Evolutionary conservation across 805 yeast species (phyloP).

Genomic region (Kuraishia hungarica): DNA sequence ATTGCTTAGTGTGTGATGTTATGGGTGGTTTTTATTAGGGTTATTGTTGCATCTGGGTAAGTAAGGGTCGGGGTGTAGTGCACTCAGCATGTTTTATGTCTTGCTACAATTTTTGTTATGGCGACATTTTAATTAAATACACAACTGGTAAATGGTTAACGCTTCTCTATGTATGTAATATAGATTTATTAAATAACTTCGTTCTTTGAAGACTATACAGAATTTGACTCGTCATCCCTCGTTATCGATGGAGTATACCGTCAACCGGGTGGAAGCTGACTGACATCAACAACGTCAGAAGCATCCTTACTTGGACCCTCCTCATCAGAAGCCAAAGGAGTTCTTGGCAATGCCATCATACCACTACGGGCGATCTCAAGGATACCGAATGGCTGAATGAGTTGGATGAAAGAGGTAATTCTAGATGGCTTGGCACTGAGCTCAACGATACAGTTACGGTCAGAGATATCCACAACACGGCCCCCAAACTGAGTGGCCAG

Average conservation of each 20-base stretch:
- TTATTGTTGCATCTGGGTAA: too few species aligned
- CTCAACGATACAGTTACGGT: conserved; percentile 90
- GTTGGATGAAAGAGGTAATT: conserved; percentile 75
- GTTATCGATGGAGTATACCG: too few species aligned
- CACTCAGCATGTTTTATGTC: too few species aligned
- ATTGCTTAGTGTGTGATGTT: too few species aligned
- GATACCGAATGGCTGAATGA: conserved; percentile 92
- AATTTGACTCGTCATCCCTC: neutral
- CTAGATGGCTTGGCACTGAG: conserved; percentile 90
- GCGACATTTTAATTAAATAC: too few species aligned
- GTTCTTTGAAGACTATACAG: neutral
- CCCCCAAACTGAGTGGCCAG: conserved; percentile 89
- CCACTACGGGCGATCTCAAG: conserved; percentile 96
- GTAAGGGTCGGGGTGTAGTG: too few species aligned
- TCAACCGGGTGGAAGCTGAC: conserved; percentile 96
- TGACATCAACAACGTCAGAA: conserved; percentile 71
- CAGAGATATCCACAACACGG: conserved; percentile 83
- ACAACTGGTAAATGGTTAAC: neutral
- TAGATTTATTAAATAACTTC: neutral
- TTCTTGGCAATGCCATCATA: conserved; percentile 97
- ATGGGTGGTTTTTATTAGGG: too few species aligned
- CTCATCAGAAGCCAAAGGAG: conserved; percentile 59
- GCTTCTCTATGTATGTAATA: neutral
- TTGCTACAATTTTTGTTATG: too few species aligned
- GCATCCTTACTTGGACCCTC: conserved; percentile 44